phyloP scores from a whole-genome alignment of 148 eudicot species.

The Persicaria tinctoria region DNA sequence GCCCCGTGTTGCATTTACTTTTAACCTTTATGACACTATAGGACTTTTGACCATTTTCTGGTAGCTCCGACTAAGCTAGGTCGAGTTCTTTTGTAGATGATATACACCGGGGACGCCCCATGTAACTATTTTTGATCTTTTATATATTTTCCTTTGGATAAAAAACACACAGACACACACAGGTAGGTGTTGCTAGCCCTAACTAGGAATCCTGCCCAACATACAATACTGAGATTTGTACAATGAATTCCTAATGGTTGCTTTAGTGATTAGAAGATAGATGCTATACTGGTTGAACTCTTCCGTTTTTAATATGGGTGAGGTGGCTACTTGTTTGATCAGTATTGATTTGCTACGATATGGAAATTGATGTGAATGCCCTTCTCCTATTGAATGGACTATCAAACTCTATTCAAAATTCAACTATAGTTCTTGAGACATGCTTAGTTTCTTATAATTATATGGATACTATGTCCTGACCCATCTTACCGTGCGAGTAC shows the following conservation, averaged over 20 bases:
- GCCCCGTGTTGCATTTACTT: no score
- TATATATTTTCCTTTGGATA: no score
- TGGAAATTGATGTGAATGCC: slow-evolving; percentile 4
- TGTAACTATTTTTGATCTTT: no score
- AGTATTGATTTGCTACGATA: not conserved
- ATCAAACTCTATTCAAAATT: not conserved
- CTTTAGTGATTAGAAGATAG: not conserved
- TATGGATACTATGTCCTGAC: not conserved
- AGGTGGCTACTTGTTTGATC: slow-evolving; percentile 4
- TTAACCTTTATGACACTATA: no score
- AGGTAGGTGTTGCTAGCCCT: not conserved
- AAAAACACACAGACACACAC: not conserved
- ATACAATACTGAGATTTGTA: not conserved
- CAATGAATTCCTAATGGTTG: not conserved
- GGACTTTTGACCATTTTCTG: no score
- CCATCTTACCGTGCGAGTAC: not conserved
- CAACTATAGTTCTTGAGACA: not conserved
- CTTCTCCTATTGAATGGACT: not conserved
- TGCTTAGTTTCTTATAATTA: not conserved
- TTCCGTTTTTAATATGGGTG: not conserved
- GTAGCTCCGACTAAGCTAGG: no score
- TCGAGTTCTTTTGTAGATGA: no score
- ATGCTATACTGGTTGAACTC: not conserved
- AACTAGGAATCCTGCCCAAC: not conserved
- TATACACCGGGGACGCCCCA: no score